phyloP scores from a whole-genome alignment of 139 green algal genomes.

The Astrephomene gubernaculifera region DNA sequence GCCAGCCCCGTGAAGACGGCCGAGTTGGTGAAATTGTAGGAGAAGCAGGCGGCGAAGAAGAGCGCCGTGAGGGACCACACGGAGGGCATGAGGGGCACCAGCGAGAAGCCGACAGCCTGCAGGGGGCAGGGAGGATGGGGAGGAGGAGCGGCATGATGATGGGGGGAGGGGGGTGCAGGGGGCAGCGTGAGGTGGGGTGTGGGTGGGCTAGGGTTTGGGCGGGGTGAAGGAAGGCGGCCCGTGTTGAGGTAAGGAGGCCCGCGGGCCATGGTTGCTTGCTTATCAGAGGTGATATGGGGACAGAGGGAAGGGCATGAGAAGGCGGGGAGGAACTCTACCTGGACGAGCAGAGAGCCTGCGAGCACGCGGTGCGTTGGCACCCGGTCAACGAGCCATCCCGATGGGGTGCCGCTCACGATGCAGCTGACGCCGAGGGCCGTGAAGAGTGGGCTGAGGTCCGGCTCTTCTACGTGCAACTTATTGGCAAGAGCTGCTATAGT shows the following conservation, averaged over 20 bases:
- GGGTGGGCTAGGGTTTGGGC: too few relatives aligned
- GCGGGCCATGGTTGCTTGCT: too few relatives aligned
- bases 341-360: conserved; percentile 48
- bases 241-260: too few relatives aligned
- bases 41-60: conserved; percentile 60
- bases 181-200: not conserved
- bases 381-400: conserved; percentile 59
- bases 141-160: not conserved
- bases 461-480: conserved; percentile 40
- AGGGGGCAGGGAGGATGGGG: not conserved
- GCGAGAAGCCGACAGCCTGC: conserved; percentile 58
- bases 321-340: conserved; percentile 26
- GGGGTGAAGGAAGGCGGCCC: too few relatives aligned
- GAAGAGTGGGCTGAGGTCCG: conserved; percentile 58
- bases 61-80: conserved; percentile 56
- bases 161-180: not conserved
- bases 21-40: conserved; percentile 67
- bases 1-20: conserved; percentile 58
- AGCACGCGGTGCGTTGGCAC: conserved; percentile 60
- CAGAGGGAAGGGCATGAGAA: not conserved
- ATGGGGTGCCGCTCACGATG: conserved; percentile 60
- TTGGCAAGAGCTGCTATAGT: conserved; percentile 50
- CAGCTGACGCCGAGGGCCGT: conserved; percentile 61
- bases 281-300: not conserved
- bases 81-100: conserved; percentile 57